Conservation (phyloP, 208 protist genomes). For the Angomonas deanei region DNA sequence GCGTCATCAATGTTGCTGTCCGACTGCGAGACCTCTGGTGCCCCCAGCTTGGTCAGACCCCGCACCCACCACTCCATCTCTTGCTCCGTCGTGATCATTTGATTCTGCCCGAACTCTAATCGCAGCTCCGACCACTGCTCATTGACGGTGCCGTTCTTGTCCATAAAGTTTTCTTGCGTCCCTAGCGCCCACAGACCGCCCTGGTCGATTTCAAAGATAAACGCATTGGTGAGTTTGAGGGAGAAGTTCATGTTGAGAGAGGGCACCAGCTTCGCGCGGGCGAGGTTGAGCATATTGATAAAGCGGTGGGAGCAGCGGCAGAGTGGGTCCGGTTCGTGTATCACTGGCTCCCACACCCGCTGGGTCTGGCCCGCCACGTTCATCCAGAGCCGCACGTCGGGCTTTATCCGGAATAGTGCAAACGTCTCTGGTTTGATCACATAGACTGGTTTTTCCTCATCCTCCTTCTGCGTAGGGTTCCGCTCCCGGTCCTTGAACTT, state of each 20-base stretch:
- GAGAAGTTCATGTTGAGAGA: conserved; percentile 89
- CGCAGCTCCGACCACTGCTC: conserved; percentile 83
- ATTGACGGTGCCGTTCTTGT: conserved; percentile 37
- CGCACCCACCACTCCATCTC: conserved; percentile 91
- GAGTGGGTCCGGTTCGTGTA: conserved; percentile 64
- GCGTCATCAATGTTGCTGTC: conserved; percentile 80
- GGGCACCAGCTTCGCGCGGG: conserved; percentile 77
- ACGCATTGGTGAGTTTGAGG: conserved; percentile 82
- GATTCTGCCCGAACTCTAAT: conserved; percentile 77
- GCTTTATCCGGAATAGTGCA: conserved; percentile 59
- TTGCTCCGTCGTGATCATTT: conserved; percentile 76
- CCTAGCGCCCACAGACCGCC: conserved; percentile 79
- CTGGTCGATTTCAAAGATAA: conserved; percentile 81
- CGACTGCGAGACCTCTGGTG: conserved; percentile 75
- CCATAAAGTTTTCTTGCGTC: conserved; percentile 72
- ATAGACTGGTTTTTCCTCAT: conserved; percentile 78
- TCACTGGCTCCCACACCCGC: conserved; percentile 74
- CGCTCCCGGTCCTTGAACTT: conserved; percentile 82
- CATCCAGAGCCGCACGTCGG: conserved; percentile 77
- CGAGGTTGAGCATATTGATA: conserved; percentile 78
- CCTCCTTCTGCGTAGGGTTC: conserved; percentile 70
- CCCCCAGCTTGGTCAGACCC: conserved; percentile 73
- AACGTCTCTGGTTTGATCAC: conserved; percentile 84
- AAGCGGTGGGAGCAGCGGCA: conserved; percentile 71
- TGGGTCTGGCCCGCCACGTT: conserved; percentile 53